Evolutionary conservation across 176 grass and related monocot genomes (phyloP), one percentile per base, ranked within the genome.

Genomic region (Thinopyrum elongatum): DNA sequence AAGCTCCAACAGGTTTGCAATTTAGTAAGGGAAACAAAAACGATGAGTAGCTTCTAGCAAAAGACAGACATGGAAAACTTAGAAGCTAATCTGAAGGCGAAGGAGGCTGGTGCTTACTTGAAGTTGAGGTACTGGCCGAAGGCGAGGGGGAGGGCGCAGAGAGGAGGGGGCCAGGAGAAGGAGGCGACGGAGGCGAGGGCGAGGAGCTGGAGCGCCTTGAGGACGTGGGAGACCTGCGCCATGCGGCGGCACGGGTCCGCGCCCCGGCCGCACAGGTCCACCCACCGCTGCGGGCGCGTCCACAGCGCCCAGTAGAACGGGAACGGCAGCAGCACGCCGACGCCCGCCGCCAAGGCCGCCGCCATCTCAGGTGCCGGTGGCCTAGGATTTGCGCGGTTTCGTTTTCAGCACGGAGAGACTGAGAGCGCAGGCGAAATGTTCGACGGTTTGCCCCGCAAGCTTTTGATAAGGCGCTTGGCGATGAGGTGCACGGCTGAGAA

Each of bases 91-190:
- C 41, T 49, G 15, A 77, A 84, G 29, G 70, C 14, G 13, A 76
- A 9, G 70, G 30, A 58, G 55, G 25, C 4, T 61, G 71, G 5
- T 34, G 53, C 92, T 99, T 77, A 99, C 97, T 88, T 99, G 90
- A 96, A 94, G 81, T 99, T 99, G 59, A 99, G 92, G 78, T 84
- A 94, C 70, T 96, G 97, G 65, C 97, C 97, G 16, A 82, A 67
- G 47, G 82, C 83, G 62, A 99, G 84, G 71, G 77, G 21, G 61
- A 88, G 1, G 76, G 85, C 96, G 90, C 80, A 91, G 53, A 86
- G 71, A 17, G 90, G 90, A 41, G 86, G 88, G 47, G 94, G 92
- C 84, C 90, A 91, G 63, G 88, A 95, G 84, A 93, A 86, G 39
- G 87, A 77, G 22, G 94, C 81, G 61, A 98, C 92, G 71, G 97